Evolutionary conservation across 1,284 basidiomycete species (phyloP).

Genomic region (Rhodotorula sp.): DNA sequence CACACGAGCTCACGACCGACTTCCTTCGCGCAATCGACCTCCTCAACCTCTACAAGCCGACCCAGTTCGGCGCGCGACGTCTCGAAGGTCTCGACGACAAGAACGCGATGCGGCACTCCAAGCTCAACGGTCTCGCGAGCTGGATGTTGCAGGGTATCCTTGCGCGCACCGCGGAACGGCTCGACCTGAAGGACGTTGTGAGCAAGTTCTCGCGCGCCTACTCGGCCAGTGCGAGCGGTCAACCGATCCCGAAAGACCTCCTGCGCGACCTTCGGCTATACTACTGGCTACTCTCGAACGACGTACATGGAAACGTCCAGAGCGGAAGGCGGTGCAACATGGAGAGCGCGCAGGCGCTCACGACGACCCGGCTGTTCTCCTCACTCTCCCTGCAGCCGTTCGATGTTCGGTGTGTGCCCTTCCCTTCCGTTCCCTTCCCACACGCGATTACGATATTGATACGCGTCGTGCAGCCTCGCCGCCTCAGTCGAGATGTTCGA

Average conservation of each 20-base stretch:
- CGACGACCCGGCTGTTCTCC: constrained; percentile 25
- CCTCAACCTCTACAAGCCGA: constrained; percentile 39
- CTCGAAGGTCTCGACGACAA: constrained; percentile 35
- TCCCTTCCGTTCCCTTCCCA: not conserved
- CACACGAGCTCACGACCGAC: constrained; percentile 39
- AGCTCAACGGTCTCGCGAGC: constrained; percentile 38
- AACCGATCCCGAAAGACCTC: not conserved
- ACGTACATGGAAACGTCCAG: constrained; percentile 39
- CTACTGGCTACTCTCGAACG: constrained; percentile 38
- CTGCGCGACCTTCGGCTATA: constrained; percentile 36
- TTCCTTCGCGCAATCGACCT: constrained; percentile 39
- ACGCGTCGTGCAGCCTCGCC: constrained; percentile 19
- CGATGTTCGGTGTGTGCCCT: constrained; percentile 26
- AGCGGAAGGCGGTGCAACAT: constrained; percentile 36
- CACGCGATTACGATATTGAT: not conserved
- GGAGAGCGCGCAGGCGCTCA: constrained; percentile 36
- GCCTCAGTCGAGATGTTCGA: constrained; percentile 42
- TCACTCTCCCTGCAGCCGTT: constrained; percentile 37
- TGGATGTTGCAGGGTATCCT: constrained; percentile 40
- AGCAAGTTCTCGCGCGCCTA: constrained; percentile 35
- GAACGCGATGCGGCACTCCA: constrained; percentile 35
- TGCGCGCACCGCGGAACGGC: constrained; percentile 30
- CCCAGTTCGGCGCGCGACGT: constrained; percentile 30
- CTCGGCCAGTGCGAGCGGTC: constrained; percentile 12
- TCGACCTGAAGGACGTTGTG: constrained; percentile 22